Evolutionary conservation across 2,329 filamentous ascomycete genomes (phyloP).

Genomic region (Phyllosticta capitalensis): DNA sequence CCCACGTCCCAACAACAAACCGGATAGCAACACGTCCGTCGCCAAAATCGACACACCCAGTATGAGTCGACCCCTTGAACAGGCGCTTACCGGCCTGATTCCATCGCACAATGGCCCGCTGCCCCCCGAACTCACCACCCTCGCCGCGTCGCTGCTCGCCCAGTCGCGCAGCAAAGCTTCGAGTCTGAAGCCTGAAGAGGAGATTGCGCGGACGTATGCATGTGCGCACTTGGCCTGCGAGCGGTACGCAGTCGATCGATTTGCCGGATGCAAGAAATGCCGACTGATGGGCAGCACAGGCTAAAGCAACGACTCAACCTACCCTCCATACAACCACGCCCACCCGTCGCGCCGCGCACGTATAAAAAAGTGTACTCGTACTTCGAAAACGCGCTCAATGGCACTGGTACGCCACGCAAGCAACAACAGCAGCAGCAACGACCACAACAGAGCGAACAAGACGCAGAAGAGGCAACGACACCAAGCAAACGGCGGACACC

Average conservation of each 20-base stretch:
- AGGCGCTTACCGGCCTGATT: constrained; percentile 62
- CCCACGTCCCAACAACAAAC: not conserved
- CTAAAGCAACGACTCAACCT: constrained; percentile 68
- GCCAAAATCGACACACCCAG: not conserved
- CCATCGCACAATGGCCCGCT: constrained; percentile 61
- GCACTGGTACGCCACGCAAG: constrained; percentile 3
- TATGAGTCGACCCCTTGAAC: constrained; percentile 67
- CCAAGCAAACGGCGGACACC: constrained; percentile 14
- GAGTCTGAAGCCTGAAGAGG: constrained; percentile 73
- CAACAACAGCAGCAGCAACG: constrained; percentile 10
- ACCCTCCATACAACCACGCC: constrained; percentile 63
- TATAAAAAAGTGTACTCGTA: constrained; percentile 80
- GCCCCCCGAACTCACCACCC: constrained; percentile 58
- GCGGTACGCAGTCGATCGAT: constrained; percentile 43
- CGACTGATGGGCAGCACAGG: constrained; percentile 33
- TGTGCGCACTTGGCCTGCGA: constrained; percentile 88
- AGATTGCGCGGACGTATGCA: constrained; percentile 73
- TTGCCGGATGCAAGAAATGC: not conserved
- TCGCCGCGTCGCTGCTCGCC: constrained; percentile 64
- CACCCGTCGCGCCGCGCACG: constrained; percentile 67
- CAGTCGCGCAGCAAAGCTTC: constrained; percentile 71
- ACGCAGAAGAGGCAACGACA: constrained; percentile 16
- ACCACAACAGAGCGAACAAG: constrained; percentile 12
- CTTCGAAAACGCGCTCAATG: constrained; percentile 63
- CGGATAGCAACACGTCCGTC: not conserved